Base-by-base conservation (phyloP, 1,284 basidiomycete species). In the Microbotryomycetes sp. region DNA sequence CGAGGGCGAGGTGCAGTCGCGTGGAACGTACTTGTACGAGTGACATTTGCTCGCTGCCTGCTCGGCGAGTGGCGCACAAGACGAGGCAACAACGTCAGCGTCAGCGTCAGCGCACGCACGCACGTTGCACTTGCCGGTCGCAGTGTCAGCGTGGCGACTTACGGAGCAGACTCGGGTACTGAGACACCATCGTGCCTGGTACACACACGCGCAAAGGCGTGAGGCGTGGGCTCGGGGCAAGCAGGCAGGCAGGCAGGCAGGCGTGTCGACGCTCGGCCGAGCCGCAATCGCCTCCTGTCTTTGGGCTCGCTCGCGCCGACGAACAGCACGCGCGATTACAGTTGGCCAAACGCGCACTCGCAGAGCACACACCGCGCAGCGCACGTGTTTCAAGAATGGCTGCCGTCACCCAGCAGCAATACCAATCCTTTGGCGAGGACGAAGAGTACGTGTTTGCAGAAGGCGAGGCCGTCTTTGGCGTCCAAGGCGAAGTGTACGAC, bases 41-140 rank as follows among this genome's bases (percentile, higher is more conserved):
- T 52, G 57, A 61, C 66, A 68, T 68, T 30, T 62, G 60, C 61
- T 68, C 66, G 55, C 66, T 68, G 31, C 66, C 62, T 66, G 61
- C 4, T 3, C 2, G 23, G 45, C 18, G 24, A 18, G 41, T 28
- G 28, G 48, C 23, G 52, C 30, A 21, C 31, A 49, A 30, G n/a
- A n/a, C n/a, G 18, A 18, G 18, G 35, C 18, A 9, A 41, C 35
- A 41, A 41, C 35, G 35, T 41, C 35, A 41, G 35, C 35, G 35
- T 18, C 9, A 9, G 35, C 35, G 35, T 41, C 35, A 18, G 35
- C 35, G 18, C 35, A 18, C 11, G 35, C 35, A 18, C 9, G 35
- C 35, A 11, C 11, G 35, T n/a, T n/a, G n/a, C n/a, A n/a, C n/a
- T n/a, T n/a, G n/a, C n/a, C n/a, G n/a, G n/a, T n/a, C n/a, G n/a